Base-by-base conservation (phyloP, 495 filamentous ascomycete genomes). In the Hypoxylon intermedium region DNA sequence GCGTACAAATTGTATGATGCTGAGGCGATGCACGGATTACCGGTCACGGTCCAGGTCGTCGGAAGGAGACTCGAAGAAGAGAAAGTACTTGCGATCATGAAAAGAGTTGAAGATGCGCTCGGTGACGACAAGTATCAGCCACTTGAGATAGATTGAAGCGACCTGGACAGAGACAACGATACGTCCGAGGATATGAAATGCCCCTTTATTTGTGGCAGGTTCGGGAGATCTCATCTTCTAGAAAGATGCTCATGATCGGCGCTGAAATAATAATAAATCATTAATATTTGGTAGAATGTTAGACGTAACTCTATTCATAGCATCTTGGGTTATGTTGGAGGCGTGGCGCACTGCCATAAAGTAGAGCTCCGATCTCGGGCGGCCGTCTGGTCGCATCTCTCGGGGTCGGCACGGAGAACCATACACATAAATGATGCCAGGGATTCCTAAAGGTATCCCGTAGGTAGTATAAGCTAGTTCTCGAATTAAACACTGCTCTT, bases 1-100 rank as follows among this genome's bases (percentile, higher is more conserved):
- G 93, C 91, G 0, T 98, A 94, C 78, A 89, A 85, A 69, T 85
- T 91, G 66, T 98, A 98, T 67, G 86, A 98, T 68, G 87, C 91
- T 0, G 73, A 76, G 4, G 83, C 80, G 49, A 97, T 97, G 92
- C 85, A 90, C 30, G 93, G 91, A 4, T 76, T 97, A 57, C 92
- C 93, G 0, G 92, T 96, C 2, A 92, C 82, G 0, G 84, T 97
- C 30, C 94, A 97, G 73, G 78, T 97, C 5, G 88, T 97, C 0
- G 93, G 92, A 6, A 82, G 88, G 51, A 80, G 92, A 24, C 80
- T 96, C 69, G 83, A 96, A 71, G 93, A 98, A 72, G 94, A 97
- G 79, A 95, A 95, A 75, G 91, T 97, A 9, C 74, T 97, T 56
- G 87, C 88, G 0, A 80, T 89, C 16, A 97, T 98, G 93, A 80